Conservation (phyloP, 345 rosid genomes). For the Hypericum perforatum region DNA sequence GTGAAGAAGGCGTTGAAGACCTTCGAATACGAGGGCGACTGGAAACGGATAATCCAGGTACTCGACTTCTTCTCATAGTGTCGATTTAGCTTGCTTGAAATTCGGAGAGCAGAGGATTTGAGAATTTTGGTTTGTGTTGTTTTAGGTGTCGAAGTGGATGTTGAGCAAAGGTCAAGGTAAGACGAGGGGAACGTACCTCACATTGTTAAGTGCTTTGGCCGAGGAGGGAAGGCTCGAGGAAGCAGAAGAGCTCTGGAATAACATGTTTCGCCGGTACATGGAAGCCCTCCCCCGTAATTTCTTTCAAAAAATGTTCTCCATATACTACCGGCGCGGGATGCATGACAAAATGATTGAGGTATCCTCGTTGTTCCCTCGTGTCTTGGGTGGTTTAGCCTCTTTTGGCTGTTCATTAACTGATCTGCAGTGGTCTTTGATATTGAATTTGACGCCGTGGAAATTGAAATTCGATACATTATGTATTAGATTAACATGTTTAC, state of each 20-base stretch:
- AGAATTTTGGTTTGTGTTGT: slow-evolving; percentile 6
- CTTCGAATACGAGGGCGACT: slow-evolving; percentile 64
- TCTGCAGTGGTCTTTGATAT: neutral
- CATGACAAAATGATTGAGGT: slow-evolving; percentile 81
- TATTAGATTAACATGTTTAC: no score
- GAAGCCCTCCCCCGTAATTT: slow-evolving; percentile 70
- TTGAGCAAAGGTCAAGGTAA: slow-evolving; percentile 93
- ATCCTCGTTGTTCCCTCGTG: slow-evolving; percentile 11
- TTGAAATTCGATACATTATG: no score
- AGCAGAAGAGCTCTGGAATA: slow-evolving; percentile 80
- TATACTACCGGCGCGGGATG: slow-evolving; percentile 71
- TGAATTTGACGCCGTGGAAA: no score
- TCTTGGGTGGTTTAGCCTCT: neutral
- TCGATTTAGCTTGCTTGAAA: neutral
- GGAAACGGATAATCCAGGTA: slow-evolving; percentile 95
- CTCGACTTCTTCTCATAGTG: neutral
- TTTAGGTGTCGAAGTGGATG: slow-evolving; percentile 90
- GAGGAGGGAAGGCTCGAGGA: slow-evolving; percentile 86
- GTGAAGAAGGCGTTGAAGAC: slow-evolving; percentile 83
- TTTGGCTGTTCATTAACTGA: neutral
- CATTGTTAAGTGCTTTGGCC: slow-evolving; percentile 62
- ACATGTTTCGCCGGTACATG: slow-evolving; percentile 48
- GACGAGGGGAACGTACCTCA: slow-evolving; percentile 81
- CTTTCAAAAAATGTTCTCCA: slow-evolving; percentile 65
- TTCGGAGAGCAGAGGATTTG: no score